These are phyloP conservation scores for Acer yangbiense DNA, from an alignment of 345 rosid genomes.

Conservation along the genomic window DNA sequence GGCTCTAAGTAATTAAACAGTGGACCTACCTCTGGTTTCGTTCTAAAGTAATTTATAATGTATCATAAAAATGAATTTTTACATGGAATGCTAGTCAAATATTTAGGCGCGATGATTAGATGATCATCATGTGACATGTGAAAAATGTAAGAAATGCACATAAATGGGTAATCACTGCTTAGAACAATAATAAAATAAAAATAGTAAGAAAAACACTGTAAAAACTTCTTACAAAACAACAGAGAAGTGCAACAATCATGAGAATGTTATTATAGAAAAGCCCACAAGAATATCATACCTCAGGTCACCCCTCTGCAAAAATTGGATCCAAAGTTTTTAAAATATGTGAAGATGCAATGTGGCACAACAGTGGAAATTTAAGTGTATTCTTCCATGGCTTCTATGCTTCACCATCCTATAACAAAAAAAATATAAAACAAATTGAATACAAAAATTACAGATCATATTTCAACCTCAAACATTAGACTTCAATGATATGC, in stretches of 20 bases:
- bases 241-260: background rate
- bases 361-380: background rate
- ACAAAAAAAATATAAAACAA: background rate
- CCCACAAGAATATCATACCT: slow-evolving; percentile 1
- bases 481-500: background rate
- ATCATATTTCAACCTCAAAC: background rate
- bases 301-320: background rate
- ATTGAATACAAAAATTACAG: background rate
- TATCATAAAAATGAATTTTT: background rate
- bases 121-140: background rate
- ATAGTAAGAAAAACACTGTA: background rate
- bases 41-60: background rate
- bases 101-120: background rate
- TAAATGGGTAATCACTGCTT: background rate
- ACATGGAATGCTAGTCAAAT: background rate
- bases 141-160: background rate
- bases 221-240: background rate
- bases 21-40: background rate
- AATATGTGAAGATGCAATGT: background rate
- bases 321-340: background rate
- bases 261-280: background rate
- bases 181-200: background rate
- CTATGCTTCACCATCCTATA: background rate
- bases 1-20: background rate
- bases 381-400: background rate